A percentile compares a stretch with the other conserved stretches of the same genome.
phyloP scores from a whole-genome alignment of 352 stramenopile species.

The Globisporangium perplexum region DNA sequence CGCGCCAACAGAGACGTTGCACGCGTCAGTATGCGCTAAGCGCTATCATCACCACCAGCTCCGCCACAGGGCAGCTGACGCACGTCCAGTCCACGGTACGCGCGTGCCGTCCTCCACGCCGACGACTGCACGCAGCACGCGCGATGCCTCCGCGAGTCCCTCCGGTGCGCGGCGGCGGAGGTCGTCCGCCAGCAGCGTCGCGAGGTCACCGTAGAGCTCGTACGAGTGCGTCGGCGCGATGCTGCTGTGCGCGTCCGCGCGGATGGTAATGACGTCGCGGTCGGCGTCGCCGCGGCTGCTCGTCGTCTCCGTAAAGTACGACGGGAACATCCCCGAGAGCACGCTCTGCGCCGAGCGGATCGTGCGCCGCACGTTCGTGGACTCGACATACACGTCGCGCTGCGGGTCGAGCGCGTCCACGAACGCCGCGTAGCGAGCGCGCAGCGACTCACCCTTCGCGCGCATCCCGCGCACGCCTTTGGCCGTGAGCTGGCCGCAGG shows the following conservation, averaged over 20 bases:
- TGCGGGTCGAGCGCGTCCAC: conserved; percentile 26
- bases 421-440: conserved; percentile 33
- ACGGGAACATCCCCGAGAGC: conserved; percentile 57
- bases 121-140: conserved; percentile 40
- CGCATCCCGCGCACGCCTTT: conserved; percentile 67
- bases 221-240: conserved; percentile 61
- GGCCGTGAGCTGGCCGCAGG: conserved; percentile 63
- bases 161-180: conserved; percentile 37
- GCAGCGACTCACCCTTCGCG: conserved; percentile 37
- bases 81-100: conserved; percentile 67
- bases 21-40: background rate
- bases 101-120: conserved; percentile 25
- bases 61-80: conserved; percentile 9
- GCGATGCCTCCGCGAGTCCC: conserved; percentile 27
- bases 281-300: conserved; percentile 9
- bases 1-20: no score
- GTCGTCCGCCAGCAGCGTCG: conserved; percentile 42
- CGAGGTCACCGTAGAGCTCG: conserved; percentile 50
- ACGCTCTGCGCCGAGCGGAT: conserved; percentile 69
- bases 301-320: conserved; percentile 26
- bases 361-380: conserved; percentile 73
- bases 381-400: conserved; percentile 57
- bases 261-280: conserved; percentile 24
- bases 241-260: conserved; percentile 41
- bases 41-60: background rate